A percentile compares a stretch with the other conserved stretches of the same genome.
Evolutionary conservation across 805 yeast genomes (phyloP).

Genomic region (Torulaspora quercuum): DNA sequence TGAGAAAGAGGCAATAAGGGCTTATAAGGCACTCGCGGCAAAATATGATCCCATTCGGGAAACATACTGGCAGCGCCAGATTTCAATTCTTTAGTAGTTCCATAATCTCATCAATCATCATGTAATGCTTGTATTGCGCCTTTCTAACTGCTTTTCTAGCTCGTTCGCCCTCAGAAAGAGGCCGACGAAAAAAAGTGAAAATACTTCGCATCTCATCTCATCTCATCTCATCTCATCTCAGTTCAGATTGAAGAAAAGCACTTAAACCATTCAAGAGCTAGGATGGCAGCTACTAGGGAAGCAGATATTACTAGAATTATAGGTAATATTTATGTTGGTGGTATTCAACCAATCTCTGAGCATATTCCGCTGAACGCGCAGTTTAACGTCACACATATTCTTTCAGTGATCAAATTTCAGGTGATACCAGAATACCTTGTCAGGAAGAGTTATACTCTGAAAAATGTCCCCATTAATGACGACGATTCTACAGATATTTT

Average conservation of each 20-base stretch:
- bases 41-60: conserved; percentile 60
- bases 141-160: neutral
- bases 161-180: neutral
- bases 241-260: neutral
- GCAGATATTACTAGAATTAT: conserved; percentile 50
- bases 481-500: conserved; percentile 63
- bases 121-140: neutral
- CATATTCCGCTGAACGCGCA: conserved; percentile 49
- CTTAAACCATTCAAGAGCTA: neutral
- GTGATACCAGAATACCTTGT: conserved; percentile 50
- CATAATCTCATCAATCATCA: too few relatives aligned
- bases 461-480: conserved; percentile 72
- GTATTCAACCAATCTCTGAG: conserved; percentile 60
- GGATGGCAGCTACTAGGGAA: conserved; percentile 11
- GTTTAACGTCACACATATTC: conserved; percentile 62
- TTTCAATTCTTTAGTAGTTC: conserved; percentile 4
- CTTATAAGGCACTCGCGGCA: conserved; percentile 50
- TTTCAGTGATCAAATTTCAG: conserved; percentile 65
- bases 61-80: conserved; percentile 58
- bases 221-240: conserved; percentile 20
- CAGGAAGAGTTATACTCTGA: conserved; percentile 45
- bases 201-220: conserved; percentile 19
- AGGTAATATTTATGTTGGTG: conserved; percentile 77
- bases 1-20: conserved; percentile 39
- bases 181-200: conserved; percentile 3